A percentile compares a stretch with the other conserved stretches of the same genome.
Evolutionary conservation across 192 early-diverging fungal genomes (phyloP).

Genomic region (Oehlia diaphana): DNA sequence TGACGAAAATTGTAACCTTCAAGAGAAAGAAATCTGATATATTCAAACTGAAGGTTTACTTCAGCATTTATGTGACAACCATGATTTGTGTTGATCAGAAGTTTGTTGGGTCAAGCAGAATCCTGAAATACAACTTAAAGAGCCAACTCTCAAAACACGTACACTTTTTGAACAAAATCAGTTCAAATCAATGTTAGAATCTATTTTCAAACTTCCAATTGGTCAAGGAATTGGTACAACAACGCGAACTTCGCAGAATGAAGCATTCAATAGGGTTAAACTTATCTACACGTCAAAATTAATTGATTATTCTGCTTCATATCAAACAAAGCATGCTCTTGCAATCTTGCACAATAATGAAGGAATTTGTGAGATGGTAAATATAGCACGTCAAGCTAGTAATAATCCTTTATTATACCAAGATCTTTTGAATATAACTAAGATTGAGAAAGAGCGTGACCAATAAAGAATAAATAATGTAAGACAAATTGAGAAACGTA

Average conservation of each 20-base stretch:
- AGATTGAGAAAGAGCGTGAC: background rate
- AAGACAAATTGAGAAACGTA: background rate
- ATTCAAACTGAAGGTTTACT: conserved; percentile 3
- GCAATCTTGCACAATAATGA: conserved; percentile 2
- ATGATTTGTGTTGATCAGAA: background rate
- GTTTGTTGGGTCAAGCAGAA: background rate
- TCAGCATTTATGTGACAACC: background rate
- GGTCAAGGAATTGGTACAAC: background rate
- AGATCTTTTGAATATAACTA: conserved; percentile 5
- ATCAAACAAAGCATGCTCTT: background rate
- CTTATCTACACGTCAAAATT: background rate
- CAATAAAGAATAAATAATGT: background rate
- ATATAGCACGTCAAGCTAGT: background rate
- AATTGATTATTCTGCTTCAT: conserved; percentile 1
- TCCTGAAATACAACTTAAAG: background rate
- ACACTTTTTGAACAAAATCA: background rate
- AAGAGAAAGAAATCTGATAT: background rate
- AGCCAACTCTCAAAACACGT: background rate
- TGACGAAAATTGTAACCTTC: background rate
- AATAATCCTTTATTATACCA: background rate
- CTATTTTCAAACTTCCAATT: background rate
- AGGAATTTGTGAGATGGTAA: background rate
- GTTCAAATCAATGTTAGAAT: background rate
- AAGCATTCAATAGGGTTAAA: conserved; percentile 6
- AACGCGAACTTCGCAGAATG: background rate